Evolutionary conservation across 306 rosid species (phyloP).

Genomic region (Trifolium repens): DNA sequence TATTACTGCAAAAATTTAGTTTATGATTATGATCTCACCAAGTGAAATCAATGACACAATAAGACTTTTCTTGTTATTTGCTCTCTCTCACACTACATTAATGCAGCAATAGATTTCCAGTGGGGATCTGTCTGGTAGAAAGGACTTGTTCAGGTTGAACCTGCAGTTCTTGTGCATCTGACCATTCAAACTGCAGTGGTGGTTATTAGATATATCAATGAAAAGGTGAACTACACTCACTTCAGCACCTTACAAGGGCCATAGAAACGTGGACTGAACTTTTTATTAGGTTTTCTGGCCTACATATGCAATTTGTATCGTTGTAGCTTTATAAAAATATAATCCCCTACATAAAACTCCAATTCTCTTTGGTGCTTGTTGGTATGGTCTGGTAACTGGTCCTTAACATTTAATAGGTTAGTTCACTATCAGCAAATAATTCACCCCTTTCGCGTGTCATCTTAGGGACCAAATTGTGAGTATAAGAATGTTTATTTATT

Average conservation of each 20-base stretch:
- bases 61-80: not conserved
- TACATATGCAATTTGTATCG: not conserved
- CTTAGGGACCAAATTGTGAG: not conserved
- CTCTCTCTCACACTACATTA: not conserved
- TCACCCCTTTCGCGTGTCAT: not conserved
- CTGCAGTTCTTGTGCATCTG: not conserved
- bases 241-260: not conserved
- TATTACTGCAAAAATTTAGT: not conserved
- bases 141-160: too few species aligned
- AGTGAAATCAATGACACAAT: not conserved
- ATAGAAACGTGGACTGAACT: not conserved
- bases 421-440: not conserved
- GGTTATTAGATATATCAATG: not conserved
- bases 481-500: not conserved
- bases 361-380: not conserved
- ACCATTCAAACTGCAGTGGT: not conserved
- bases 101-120: not conserved
- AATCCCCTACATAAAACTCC: not conserved
- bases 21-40: not conserved
- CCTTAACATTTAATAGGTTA: not conserved
- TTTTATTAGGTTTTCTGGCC: not conserved
- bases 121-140: not conserved
- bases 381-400: not conserved
- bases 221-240: not conserved
- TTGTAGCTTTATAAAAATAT: not conserved